Base-by-base conservation (phyloP, 192 early-diverging fungal genomes). In the Coemansia sp. region DNA sequence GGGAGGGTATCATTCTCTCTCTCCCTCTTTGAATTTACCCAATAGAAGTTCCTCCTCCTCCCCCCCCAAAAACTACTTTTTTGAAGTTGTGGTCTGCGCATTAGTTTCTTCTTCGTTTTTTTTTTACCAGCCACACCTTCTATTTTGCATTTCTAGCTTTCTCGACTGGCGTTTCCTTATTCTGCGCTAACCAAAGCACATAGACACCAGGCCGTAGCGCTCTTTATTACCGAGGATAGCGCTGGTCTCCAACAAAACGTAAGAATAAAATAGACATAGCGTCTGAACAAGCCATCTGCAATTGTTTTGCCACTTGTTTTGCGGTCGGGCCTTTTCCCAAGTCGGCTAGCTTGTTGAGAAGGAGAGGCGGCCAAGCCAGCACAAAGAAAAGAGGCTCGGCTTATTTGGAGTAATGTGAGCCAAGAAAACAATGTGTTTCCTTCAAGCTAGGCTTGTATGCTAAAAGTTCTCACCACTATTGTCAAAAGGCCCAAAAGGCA, bases 381-480 rank as follows among this genome's bases (percentile, higher is more conserved):
- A 45, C 9, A 17, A 23, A 17, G 18, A 23, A 45, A 23, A 23
- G 43, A 17, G 43, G 43, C 43, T 45, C 18, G 23, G 43, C 43
- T 21, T 23, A 45, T 11, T 17, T 21, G 43, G 43, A 21, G 43
- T 23, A 45, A 17, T 45, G 23, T 45, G 18, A 45, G 43, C 43
- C 43, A 45, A 12, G 17, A 21, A 17, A 12, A 45, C 17, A 45
- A 23, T 23, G 43, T 17, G 18, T 23, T 21, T 17, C 11, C 43
- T 45, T 17, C 6, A 9, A 45, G 43, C 23, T 17, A 45, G 43
- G 43, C 18, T 45, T 17, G 18, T 45, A 23, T 21, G 17, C 18
- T 45, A 17, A 28, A 28, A 36, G 37, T 52, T 52, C 50, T 52
- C 50, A 52, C 50, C 50, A 28, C 50, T 52, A 52, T 52, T 52